Base-by-base conservation (phyloP, 129 eudicot species). In the Arctium minus region DNA sequence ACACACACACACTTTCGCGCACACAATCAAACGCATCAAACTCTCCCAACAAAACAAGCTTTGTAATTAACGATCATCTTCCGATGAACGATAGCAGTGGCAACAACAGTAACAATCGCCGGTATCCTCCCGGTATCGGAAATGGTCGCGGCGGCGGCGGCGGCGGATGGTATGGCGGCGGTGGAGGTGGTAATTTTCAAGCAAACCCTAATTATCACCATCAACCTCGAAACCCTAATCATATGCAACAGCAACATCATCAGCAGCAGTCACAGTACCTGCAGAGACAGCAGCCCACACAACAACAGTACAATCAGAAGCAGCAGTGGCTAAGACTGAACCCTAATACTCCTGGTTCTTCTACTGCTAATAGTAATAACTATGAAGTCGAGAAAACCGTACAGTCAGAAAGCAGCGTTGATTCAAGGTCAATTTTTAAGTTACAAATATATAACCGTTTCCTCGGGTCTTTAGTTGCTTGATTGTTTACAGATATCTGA, bases 91-190 rank as follows among this genome's bases (percentile, higher is more conserved):
- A 71, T 17, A 83, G 31, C 79, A 78, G 40, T 76, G 46, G 70
- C 30, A 83, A 82, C 80, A 76, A 69, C 86, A 70, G 30, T n/a
- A 76, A 83, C 82, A 81, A 79, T 39, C 92, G 89, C 76, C 84
- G 92, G 86, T 85, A 87, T 70, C 89, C 92, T 53, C 90, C 92
- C 62, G 90, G 92, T 50, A 87, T 87, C 79, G 89, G 88, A 18
- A 80, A 82, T 44, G 87, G 86, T 64, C 87, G 86, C 81, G 88
- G 89, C 68, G 88, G 81, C 2, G 85, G 85, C 75, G 88, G 89
- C 62, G 86, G 80, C 2, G 85, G 88, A 62, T 77, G 79, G 67
- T 33, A 60, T 53, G 80, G 87, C 70, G 88, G 87, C 8, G 83
- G 82, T 79, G 83, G 81, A 13, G 44, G 80, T 39, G 83, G 75